These are phyloP conservation scores for Annona cherimola DNA, from an alignment of 164 flowering plant genomes.

Conservation along the genomic window DNA sequence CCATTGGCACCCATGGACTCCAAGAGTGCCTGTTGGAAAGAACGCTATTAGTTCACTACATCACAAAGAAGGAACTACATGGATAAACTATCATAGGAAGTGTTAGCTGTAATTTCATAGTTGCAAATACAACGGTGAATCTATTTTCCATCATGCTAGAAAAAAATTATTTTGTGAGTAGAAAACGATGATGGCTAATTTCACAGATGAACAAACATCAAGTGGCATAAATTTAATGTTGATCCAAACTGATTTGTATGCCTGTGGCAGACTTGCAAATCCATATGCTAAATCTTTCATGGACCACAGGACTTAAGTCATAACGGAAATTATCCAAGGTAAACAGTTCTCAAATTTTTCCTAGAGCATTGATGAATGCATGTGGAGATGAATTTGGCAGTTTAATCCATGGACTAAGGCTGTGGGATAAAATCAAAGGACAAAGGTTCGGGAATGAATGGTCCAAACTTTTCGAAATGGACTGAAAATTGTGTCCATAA, in stretches of 20 bases:
- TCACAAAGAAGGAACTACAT: neutral
- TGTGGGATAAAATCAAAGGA: neutral
- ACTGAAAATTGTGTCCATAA: neutral
- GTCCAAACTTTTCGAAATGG: neutral
- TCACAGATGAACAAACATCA: neutral
- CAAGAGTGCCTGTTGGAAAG: constrained; percentile 63
- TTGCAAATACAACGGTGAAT: too few species aligned
- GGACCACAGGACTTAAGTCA: neutral
- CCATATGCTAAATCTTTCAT: neutral
- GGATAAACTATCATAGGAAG: neutral
- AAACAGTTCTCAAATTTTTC: neutral
- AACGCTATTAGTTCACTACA: neutral
- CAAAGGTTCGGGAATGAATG: neutral
- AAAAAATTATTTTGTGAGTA: too few species aligned
- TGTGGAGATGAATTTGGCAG: neutral
- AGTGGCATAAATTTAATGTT: neutral
- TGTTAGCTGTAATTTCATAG: neutral
- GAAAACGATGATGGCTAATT: neutral
- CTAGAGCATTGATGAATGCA: neutral
- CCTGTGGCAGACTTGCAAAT: neutral
- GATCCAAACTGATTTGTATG: neutral
- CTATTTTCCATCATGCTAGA: too few species aligned
- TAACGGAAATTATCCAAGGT: neutral
- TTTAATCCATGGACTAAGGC: neutral
- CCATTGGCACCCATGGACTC: constrained; percentile 84